phyloP scores from a whole-genome alignment of 2,329 filamentous ascomycete species.

The Exutisphaerella laricina region DNA sequence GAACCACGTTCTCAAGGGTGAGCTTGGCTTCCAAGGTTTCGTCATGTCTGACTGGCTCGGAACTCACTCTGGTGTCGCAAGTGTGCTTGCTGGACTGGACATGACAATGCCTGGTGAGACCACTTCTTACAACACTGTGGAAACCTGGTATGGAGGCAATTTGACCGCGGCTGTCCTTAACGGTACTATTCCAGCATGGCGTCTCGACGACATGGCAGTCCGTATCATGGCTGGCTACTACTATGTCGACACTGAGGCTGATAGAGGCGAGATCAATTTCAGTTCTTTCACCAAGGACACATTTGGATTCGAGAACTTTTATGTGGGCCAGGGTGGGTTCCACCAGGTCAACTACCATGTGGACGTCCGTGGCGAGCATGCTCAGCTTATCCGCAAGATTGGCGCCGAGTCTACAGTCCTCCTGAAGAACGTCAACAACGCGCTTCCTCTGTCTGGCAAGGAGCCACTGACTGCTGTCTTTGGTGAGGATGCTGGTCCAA shows the following conservation, averaged over 20 bases:
- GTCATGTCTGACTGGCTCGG: slow-evolving; percentile 48
- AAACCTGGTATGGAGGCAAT: slow-evolving; percentile 50
- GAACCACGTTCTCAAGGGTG: slow-evolving; percentile 61
- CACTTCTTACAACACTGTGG: slow-evolving; percentile 61
- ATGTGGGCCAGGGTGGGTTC: slow-evolving; percentile 51
- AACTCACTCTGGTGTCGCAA: slow-evolving; percentile 34
- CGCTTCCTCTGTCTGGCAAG: slow-evolving; percentile 46
- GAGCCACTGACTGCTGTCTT: slow-evolving; percentile 47
- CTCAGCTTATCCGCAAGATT: slow-evolving; percentile 61
- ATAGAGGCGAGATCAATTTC: slow-evolving; percentile 43
- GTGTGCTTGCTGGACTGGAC: slow-evolving; percentile 30
- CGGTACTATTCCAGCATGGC: slow-evolving; percentile 27
- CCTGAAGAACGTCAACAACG: slow-evolving; percentile 58
- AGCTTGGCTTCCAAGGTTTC: slow-evolving; percentile 41
- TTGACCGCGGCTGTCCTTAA: slow-evolving; percentile 32
- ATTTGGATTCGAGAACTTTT: slow-evolving; percentile 60
- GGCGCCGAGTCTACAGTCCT: slow-evolving; percentile 50
- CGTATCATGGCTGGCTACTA: slow-evolving; percentile 41
- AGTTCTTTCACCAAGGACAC: slow-evolving; percentile 49
- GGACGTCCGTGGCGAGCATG: slow-evolving; percentile 71
- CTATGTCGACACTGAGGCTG: slow-evolving; percentile 45
- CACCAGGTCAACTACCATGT: slow-evolving; percentile 70
- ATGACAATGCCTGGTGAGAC: slow-evolving; percentile 55
- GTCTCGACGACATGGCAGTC: slow-evolving; percentile 33
- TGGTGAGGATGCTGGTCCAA: slow-evolving; percentile 46